Evolutionary conservation across 2,329 filamentous ascomycete genomes (phyloP).

Genomic region (Stemphylium lycopersici): DNA sequence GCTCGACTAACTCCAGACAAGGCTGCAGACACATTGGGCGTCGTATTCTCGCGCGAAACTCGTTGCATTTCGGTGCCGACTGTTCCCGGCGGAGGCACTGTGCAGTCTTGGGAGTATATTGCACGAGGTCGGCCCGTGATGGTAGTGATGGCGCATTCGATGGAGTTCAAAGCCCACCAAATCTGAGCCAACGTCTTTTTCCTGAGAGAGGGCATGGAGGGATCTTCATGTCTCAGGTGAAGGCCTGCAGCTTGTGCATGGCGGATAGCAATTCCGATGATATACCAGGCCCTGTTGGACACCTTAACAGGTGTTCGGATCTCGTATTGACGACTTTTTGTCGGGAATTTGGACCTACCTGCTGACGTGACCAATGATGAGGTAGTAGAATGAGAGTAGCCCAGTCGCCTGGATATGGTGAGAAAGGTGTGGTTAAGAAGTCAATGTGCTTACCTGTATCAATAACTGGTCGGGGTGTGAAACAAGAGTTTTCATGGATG

Average conservation of each 20-base stretch:
- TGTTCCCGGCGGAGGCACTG: constrained; percentile 23
- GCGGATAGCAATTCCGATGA: constrained; percentile 44
- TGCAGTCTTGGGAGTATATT: constrained; percentile 38
- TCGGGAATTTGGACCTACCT: constrained; percentile 33
- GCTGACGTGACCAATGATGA: constrained; percentile 47
- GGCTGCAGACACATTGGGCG: background rate
- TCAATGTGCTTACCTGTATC: constrained; percentile 18
- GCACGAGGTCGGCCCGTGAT: constrained; percentile 46
- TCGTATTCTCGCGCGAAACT: constrained; percentile 6
- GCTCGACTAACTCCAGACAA: background rate
- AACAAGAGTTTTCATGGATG: constrained; percentile 32
- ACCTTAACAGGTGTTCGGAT: constrained; percentile 10
- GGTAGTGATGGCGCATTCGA: constrained; percentile 43
- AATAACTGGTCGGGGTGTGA: constrained; percentile 26
- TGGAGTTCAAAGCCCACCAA: constrained; percentile 48
- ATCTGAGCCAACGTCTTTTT: constrained; percentile 41
- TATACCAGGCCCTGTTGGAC: constrained; percentile 43
- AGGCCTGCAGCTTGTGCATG: constrained; percentile 46
- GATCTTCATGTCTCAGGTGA: constrained; percentile 42
- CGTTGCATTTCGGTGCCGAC: constrained; percentile 5
- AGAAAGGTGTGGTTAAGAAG: constrained; percentile 2
- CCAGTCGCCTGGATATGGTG: constrained; percentile 34
- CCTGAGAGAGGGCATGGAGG: constrained; percentile 17
- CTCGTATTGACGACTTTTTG: background rate
- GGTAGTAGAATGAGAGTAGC: constrained; percentile 47